Evolutionary conservation across 371 early-diverging fungal genomes (phyloP), one percentile per base, ranked within the genome.

Genomic region (Zychaea mexicana): DNA sequence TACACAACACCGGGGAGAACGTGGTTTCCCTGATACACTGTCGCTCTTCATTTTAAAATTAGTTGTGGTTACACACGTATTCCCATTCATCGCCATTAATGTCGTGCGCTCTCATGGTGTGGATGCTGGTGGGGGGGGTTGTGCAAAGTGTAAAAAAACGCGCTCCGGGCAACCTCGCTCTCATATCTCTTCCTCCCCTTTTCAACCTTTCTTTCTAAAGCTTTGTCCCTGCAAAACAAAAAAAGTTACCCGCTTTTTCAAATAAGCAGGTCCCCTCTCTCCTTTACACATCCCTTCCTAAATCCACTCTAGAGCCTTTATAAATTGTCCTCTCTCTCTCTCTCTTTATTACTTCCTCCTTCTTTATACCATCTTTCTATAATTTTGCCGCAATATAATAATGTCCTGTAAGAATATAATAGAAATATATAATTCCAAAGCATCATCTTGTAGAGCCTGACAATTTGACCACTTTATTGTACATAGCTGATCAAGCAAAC

Each of bases 401-500:
- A 49, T 49, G 49, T 49, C 49, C n/a, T 24, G 49, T 49, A 49
- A 49, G 49, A n/a, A 42, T 17, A 7, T 12, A 42, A 4, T 2
- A 42, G n/a, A 1, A 12, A 17, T 42, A 42, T 24, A 53, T 49
- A 58, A 17, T 62, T 60, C 15, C 1, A 46, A 17, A n/a, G n/a
- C 46, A 21, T 21, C 46, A 46, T 46, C 46, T n/a, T 3, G 46
- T 38, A 42, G 52, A 39, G 17, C 54, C 27, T 58, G 38, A 15
- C 7, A 36, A 38, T 33, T 32, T 32, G 33, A 42, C 22, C 38
- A 36, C 38, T 36, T 36, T 15, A 36, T 9, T n/a, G n/a, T n/a
- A n/a, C n/a, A 36, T 49, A 54, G 55, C 57, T 69, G 75, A 75
- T 57, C 75, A 75, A 75, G 67, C 55, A 5, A 71, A 66, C 47